These are phyloP conservation scores for Yamadazyma triangularis DNA, from an alignment of 1,139 yeast genomes.

Conservation along the genomic window DNA sequence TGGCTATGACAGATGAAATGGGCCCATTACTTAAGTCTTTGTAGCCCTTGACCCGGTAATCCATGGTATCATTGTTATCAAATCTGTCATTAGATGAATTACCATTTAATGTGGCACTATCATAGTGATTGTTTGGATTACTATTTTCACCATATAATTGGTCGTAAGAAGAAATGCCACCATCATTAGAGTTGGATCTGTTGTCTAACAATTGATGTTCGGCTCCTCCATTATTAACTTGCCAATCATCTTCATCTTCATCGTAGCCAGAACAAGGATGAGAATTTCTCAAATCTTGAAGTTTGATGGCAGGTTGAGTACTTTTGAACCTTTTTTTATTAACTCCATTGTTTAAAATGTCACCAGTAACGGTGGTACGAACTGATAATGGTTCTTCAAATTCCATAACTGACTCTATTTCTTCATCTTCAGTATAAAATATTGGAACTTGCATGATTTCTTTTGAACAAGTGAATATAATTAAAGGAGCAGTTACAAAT, in stretches of 20 bases:
- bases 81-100: background rate
- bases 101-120: background rate
- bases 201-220: slow-evolving; percentile 14
- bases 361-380: slow-evolving; percentile 37
- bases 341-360: slow-evolving; percentile 3
- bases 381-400: slow-evolving; percentile 8
- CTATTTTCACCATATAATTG: slow-evolving; percentile 1
- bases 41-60: slow-evolving; percentile 24
- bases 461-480: slow-evolving; percentile 75
- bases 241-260: slow-evolving; percentile 27
- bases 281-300: slow-evolving; percentile 38
- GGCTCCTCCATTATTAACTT: slow-evolving; percentile 6
- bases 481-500: slow-evolving; percentile 83
- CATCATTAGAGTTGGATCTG: slow-evolving; percentile 4
- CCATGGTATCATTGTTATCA: background rate
- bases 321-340: slow-evolving; percentile 20
- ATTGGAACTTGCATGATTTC: slow-evolving; percentile 71
- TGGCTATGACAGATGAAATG: slow-evolving; percentile 37
- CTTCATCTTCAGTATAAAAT: slow-evolving; percentile 31
- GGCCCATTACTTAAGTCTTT: slow-evolving; percentile 55
- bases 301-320: slow-evolving; percentile 39
- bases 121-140: background rate
- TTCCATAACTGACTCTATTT: slow-evolving; percentile 17
- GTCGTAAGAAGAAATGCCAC: background rate
- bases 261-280: slow-evolving; percentile 47